Conservation (phyloP, 345 rosid species). For the Bruguiera gymnorhiza region DNA sequence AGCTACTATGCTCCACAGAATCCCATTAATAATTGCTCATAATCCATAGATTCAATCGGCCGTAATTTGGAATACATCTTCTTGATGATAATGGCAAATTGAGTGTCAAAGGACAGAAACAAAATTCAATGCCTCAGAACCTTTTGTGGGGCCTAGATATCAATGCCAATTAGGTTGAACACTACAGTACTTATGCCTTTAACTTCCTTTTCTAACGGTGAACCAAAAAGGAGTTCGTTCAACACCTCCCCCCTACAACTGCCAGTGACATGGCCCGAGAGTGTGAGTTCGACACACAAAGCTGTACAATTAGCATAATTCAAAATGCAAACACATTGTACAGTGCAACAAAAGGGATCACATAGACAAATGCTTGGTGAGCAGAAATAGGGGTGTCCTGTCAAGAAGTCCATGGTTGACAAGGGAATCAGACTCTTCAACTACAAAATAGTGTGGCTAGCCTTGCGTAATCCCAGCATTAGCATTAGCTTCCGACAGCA, state of each 20-base stretch:
- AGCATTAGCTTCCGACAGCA: constrained; percentile 62
- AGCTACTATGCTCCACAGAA: neutral
- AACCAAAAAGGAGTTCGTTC: no score
- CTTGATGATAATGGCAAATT: no score
- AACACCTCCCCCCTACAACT: no score
- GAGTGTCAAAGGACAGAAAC: neutral
- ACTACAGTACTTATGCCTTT: no score
- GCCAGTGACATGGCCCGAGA: no score
- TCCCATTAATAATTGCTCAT: neutral
- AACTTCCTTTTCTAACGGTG: no score
- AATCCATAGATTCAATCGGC: neutral
- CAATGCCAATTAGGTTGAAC: no score
- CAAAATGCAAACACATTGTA: constrained; percentile 8
- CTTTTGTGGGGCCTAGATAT: no score
- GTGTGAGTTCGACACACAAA: no score
- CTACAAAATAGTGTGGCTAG: neutral
- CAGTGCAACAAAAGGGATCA: neutral
- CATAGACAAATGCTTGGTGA: neutral
- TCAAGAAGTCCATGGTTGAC: constrained; percentile 1
- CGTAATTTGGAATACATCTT: neutral
- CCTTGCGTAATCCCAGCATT: constrained; percentile 20
- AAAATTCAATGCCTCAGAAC: no score
- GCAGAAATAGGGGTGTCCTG: constrained; percentile 11
- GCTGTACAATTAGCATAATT: no score
- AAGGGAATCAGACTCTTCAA: neutral